Evolutionary conservation across 306 rosid species (phyloP), one percentile per base, ranked within the genome.

Genomic region (Potentilla sterilis): DNA sequence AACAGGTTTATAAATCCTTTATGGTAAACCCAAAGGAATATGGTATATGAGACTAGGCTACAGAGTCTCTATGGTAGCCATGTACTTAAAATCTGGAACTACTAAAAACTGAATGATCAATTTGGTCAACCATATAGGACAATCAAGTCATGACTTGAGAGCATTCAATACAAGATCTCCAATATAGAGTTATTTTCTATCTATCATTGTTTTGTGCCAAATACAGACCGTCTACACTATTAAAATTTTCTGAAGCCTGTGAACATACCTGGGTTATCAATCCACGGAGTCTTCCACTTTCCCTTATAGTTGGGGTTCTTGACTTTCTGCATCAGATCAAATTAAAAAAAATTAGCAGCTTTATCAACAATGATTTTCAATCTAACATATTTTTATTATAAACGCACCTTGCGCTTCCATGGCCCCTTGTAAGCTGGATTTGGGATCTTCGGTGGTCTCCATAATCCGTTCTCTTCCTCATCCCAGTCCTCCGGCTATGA

Each of bases 251-350:
- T 34, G 54, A 35, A 18, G n/a, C 15, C 49, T 54, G 24, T 24
- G 69, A 69, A 77, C 69, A 40, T 87, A 92, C 97, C 96, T 64
- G 96, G 96, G 85, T 92, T 92, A 81, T 92, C 94, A 80, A 88
- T 88, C 93, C 93, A 92, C 9, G 88, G 94, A 79, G 67, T 87
- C 88, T 87, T 92, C 97, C 97, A 92, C 85, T 90, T 92, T 68
- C 97, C 96, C 82, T 88, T 92, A 81, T 92, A 92, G 84, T 90
- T 90, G 79, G 97, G 96, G 81, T 92, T 92, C 87, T 90, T 92
- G 86, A 92, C 77, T 88, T 83, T 92, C 96, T 92, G 90, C 65
- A 59, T 38, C n/a, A 76, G 52, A 73, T 43, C 74, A 86, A 19
- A 63, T 73, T 66, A 32, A 34, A 38, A 38, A 78, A 46, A 63